These are phyloP conservation scores for Lentinula novae-zelandiae DNA, from an alignment of 1,284 basidiomycete species.

Conservation along the genomic window DNA sequence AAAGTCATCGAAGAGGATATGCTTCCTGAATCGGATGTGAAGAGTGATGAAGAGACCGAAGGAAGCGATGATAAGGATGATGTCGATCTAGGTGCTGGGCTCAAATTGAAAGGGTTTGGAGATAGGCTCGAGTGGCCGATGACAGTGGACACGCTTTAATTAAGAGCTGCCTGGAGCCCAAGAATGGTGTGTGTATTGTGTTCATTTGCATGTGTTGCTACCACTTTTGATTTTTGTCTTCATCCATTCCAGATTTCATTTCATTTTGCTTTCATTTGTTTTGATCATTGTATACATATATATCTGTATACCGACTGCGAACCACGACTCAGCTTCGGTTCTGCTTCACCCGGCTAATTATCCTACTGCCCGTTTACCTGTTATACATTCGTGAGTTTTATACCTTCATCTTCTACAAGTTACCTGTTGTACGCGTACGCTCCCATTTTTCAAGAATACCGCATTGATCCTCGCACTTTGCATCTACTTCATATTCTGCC, in stretches of 20 bases:
- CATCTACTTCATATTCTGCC: too few species aligned
- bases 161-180: neutral
- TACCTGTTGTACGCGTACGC: neutral
- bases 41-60: neutral
- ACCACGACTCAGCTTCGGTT: neutral
- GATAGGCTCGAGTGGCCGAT: neutral
- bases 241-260: neutral
- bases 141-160: neutral
- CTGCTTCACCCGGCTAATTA: neutral
- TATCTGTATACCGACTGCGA: neutral
- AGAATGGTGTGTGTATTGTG: neutral
- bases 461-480: too few species aligned
- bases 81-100: neutral
- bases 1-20: neutral
- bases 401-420: neutral
- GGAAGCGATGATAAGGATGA: slow-evolving; percentile 5
- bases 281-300: neutral
- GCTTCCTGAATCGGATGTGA: neutral
- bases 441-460: too few species aligned
- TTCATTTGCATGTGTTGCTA: neutral
- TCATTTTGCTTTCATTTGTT: too few species aligned
- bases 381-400: neutral
- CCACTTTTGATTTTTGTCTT: neutral
- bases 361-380: neutral
- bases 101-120: slow-evolving; percentile 4